These are phyloP conservation scores for Prunus persica DNA, from an alignment of 306 rosid species.

Conservation along the genomic window DNA sequence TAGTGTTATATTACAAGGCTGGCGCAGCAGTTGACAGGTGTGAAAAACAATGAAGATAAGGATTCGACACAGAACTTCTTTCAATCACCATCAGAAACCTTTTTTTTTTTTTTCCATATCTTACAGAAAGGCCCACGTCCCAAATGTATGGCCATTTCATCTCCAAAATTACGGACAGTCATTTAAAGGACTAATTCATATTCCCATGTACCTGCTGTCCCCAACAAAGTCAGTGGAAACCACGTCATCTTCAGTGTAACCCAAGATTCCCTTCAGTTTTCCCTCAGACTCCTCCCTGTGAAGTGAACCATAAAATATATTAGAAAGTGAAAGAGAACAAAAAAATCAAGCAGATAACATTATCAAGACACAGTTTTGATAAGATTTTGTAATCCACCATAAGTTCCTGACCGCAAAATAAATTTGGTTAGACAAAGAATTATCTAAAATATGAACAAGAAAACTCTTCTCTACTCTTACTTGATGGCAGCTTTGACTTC, in stretches of 20 bases:
- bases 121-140: not conserved
- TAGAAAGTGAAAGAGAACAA: not conserved
- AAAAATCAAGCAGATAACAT: not conserved
- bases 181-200: not conserved
- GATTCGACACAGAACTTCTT: not conserved
- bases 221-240: slow-evolving; percentile 71
- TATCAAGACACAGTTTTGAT: not conserved
- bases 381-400: not conserved
- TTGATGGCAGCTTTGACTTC: slow-evolving; percentile 64
- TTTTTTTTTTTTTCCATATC: not conserved
- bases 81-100: not conserved
- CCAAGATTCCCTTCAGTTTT: slow-evolving; percentile 71
- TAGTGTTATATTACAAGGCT: too few relatives aligned
- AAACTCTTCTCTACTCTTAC: slow-evolving; percentile 30
- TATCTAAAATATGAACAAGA: not conserved
- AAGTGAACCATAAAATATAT: slow-evolving; percentile 8
- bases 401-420: too few relatives aligned
- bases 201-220: slow-evolving; percentile 52
- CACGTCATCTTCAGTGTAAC: slow-evolving; percentile 69
- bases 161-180: not conserved
- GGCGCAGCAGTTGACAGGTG: not conserved
- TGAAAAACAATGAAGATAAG: not conserved
- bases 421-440: not conserved
- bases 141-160: not conserved
- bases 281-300: slow-evolving; percentile 77